phyloP scores from a whole-genome alignment of 2,329 filamentous ascomycete genomes.

The Pseudofabraea citricarpa region DNA sequence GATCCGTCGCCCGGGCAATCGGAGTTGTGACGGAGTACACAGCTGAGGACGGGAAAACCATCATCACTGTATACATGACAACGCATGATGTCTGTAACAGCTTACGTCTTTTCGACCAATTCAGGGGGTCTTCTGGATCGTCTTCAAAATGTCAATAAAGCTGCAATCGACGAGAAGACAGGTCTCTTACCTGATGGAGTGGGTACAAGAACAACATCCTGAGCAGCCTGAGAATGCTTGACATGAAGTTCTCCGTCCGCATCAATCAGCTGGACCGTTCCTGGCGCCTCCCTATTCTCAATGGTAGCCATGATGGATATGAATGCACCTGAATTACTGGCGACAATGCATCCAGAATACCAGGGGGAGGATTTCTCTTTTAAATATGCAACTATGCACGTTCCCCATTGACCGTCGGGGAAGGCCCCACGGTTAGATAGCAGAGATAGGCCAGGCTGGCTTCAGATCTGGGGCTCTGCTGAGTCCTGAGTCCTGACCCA shows the following conservation, averaged over 20 bases:
- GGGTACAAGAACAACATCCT: constrained; percentile 24
- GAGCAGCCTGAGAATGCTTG: constrained; percentile 17
- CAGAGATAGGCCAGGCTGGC: not conserved
- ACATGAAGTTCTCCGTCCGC: constrained; percentile 15
- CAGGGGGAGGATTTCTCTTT: not conserved
- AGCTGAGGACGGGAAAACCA: constrained; percentile 40
- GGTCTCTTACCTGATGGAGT: constrained; percentile 20
- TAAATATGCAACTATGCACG: not conserved
- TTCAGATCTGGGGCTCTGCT: no score
- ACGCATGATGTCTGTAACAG: constrained; percentile 21
- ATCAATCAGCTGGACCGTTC: constrained; percentile 26
- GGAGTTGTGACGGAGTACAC: constrained; percentile 44
- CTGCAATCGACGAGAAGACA: not conserved
- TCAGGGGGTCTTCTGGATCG: constrained; percentile 33
- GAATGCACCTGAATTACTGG: not conserved
- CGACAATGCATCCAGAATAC: not conserved
- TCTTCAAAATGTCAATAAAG: constrained; percentile 8
- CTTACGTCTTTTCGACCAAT: constrained; percentile 29
- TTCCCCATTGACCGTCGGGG: not conserved
- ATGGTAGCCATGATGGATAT: constrained; percentile 10
- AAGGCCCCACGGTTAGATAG: not conserved
- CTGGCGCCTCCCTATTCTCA: constrained; percentile 17
- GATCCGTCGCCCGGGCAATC: constrained; percentile 37
- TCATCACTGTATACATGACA: constrained; percentile 39
- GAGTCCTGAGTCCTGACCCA: not conserved